Percentiles rank a stretch among this genome's conserved stretches.
Evolutionary conservation across 108 stramenopile species (phyloP).

Genomic region (Aurantiochytrium sp.): DNA sequence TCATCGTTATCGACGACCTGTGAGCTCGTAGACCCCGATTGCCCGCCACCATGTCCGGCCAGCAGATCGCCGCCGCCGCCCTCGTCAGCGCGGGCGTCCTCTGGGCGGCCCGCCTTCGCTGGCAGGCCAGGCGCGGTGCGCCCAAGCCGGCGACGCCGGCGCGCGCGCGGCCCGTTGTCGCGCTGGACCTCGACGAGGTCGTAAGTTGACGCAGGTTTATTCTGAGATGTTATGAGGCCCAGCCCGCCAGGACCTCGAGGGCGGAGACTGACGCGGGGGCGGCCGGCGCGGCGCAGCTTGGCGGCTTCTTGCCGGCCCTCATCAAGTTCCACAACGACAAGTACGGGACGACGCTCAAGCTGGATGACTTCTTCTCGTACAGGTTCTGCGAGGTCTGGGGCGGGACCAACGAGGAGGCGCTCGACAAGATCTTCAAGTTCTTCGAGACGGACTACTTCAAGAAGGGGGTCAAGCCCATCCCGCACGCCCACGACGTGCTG

Average conservation of each 20-base stretch:
- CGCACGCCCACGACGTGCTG: slow-evolving; percentile 44
- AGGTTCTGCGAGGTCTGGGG: slow-evolving; percentile 52
- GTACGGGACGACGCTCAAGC: slow-evolving; percentile 39
- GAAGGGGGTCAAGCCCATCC: slow-evolving; percentile 32
- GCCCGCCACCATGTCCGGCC: no score
- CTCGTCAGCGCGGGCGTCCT: background rate
- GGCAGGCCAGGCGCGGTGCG: background rate
- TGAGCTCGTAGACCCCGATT: no score
- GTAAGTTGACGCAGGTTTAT: background rate
- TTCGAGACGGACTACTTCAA: slow-evolving; percentile 43
- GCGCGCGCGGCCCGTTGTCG: slow-evolving; percentile 40
- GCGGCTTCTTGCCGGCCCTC: slow-evolving; percentile 43
- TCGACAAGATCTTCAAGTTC: slow-evolving; percentile 47
- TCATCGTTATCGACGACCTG: no score
- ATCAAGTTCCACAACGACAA: slow-evolving; percentile 53
- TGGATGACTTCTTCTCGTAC: slow-evolving; percentile 44
- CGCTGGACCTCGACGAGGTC: slow-evolving; percentile 56
- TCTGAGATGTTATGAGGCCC: background rate
- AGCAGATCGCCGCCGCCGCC: no score
- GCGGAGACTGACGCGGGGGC: no score
- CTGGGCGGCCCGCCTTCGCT: background rate
- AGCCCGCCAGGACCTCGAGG: no score
- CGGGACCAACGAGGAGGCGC: slow-evolving; percentile 34
- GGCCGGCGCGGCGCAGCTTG: no score
- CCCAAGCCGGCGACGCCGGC: no score